Evolutionary conservation across 805 yeast species (phyloP).

Genomic region (Starmerella davenportii): DNA sequence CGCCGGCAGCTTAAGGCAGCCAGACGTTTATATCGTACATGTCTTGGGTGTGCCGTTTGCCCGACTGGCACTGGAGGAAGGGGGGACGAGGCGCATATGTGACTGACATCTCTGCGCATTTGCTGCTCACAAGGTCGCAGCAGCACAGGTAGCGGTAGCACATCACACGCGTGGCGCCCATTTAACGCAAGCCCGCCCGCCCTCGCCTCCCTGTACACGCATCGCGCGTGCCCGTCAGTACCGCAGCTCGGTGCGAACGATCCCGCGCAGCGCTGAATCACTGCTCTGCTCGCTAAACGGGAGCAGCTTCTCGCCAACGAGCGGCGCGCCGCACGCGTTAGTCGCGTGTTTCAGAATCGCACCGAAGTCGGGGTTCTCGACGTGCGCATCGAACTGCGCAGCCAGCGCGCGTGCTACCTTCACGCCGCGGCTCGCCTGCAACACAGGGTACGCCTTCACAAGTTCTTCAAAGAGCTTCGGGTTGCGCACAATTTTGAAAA

Average conservation of each 20-base stretch:
- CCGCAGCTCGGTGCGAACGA: neutral
- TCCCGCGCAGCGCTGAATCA: neutral
- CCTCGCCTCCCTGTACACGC: too few species aligned
- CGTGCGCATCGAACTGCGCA: slow-evolving; percentile 14
- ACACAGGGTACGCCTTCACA: slow-evolving; percentile 8
- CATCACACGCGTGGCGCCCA: too few species aligned
- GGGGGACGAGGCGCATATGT: too few species aligned
- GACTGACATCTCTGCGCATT: too few species aligned
- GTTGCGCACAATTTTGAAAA: slow-evolving; percentile 20
- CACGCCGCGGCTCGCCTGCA: slow-evolving; percentile 12
- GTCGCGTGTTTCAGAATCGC: slow-evolving; percentile 13
- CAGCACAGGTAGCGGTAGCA: too few species aligned
- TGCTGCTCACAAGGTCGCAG: too few species aligned
- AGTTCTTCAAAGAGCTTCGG: slow-evolving; percentile 17
- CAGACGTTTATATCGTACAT: too few species aligned
- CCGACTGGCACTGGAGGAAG: too few species aligned
- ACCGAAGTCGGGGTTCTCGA: slow-evolving; percentile 8
- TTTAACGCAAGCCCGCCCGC: too few species aligned
- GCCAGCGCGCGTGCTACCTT: slow-evolving; percentile 16
- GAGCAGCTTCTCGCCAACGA: slow-evolving; percentile 6
- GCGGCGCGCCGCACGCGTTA: slow-evolving; percentile 7
- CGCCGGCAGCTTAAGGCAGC: too few species aligned
- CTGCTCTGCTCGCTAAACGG: slow-evolving; percentile 4
- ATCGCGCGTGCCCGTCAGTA: too few species aligned
- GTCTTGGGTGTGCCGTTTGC: too few species aligned